A percentile compares a stretch with the other conserved stretches of the same genome.
These are phyloP conservation scores for Geosmithia putterillii DNA, from an alignment of 2,329 filamentous ascomycete species.

Conservation along the genomic window DNA sequence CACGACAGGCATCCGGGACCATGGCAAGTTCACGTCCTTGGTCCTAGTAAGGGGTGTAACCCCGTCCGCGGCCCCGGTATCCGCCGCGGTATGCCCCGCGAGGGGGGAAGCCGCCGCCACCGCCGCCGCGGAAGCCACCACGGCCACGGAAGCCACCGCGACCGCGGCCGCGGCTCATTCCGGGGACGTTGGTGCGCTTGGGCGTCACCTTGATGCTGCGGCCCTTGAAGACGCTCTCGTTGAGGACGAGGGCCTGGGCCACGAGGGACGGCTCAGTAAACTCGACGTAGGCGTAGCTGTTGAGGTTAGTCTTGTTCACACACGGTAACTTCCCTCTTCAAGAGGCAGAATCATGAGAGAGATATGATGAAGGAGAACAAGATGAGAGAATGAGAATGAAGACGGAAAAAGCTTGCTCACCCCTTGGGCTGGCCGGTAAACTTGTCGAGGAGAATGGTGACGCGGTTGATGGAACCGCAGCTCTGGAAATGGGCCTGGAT, in stretches of 20 bases:
- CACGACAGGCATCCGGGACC: not conserved
- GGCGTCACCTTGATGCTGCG: conserved; percentile 90
- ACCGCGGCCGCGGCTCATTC: conserved; percentile 71
- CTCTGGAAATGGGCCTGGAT: conserved; percentile 95
- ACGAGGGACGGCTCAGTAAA: conserved; percentile 91
- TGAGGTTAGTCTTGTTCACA: conserved; percentile 5
- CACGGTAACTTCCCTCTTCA: not conserved
- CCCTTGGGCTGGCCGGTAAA: conserved; percentile 99
- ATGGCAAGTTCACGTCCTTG: conserved; percentile 13
- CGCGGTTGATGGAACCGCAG: conserved; percentile 93
- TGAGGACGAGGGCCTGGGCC: conserved; percentile 83
- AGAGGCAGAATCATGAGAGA: not conserved
- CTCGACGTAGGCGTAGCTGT: conserved; percentile 95
- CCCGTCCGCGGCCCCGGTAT: conserved; percentile 54
- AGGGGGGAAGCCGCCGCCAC: conserved; percentile 23
- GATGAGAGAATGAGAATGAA: not conserved
- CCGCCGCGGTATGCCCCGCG: conserved; percentile 54
- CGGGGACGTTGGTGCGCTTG: conserved; percentile 93
- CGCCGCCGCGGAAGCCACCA: conserved; percentile 27
- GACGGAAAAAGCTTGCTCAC: conserved; percentile 46
- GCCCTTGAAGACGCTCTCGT: conserved; percentile 91
- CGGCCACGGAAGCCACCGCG: conserved; percentile 32
- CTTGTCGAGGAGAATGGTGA: conserved; percentile 95
- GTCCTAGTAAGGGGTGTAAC: conserved; percentile 52
- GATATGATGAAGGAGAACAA: not conserved